phyloP scores from a whole-genome alignment of 495 filamentous ascomycete species.

The Trichocladium antarcticum region DNA sequence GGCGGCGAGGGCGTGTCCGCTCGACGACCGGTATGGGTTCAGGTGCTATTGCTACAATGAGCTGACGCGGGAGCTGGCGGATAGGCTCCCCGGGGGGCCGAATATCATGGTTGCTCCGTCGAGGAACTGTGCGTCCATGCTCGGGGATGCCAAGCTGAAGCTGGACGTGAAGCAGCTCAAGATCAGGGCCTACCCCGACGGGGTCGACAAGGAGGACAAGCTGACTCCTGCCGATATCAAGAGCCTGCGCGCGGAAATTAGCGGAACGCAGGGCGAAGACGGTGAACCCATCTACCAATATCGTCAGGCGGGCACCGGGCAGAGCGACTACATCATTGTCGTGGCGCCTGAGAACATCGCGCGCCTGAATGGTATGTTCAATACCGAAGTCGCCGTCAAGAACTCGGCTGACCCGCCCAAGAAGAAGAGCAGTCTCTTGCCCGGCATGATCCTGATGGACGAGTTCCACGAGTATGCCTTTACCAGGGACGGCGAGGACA shows the following conservation, averaged over 20 bases:
- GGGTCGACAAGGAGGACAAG: conserved; percentile 8
- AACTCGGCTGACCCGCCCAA: neutral
- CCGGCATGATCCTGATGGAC: conserved; percentile 20
- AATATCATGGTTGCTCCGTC: conserved; percentile 17
- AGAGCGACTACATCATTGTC: conserved; percentile 17
- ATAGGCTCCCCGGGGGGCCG: conserved; percentile 16
- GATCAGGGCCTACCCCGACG: conserved; percentile 3
- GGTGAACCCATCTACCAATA: conserved; percentile 1
- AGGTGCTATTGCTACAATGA: conserved; percentile 19
- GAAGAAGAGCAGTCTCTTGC: conserved; percentile 11
- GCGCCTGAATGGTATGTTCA: neutral
- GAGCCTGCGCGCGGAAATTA: conserved; percentile 3
- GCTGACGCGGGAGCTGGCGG: conserved; percentile 14
- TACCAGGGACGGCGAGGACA: neutral
- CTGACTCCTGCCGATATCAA: conserved; percentile 5
- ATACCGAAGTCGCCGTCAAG: neutral
- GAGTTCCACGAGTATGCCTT: conserved; percentile 25
- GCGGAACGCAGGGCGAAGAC: neutral
- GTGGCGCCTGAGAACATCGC: conserved; percentile 5
- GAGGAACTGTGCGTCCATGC: conserved; percentile 7
- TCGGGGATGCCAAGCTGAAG: conserved; percentile 17
- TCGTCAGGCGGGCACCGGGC: neutral
- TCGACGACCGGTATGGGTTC: conserved; percentile 16
- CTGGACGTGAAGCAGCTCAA: conserved; percentile 18
- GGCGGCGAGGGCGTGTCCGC: conserved; percentile 1